Conservation (phyloP, 495 filamentous ascomycete species). For the Polyplosphaeria fusca region DNA sequence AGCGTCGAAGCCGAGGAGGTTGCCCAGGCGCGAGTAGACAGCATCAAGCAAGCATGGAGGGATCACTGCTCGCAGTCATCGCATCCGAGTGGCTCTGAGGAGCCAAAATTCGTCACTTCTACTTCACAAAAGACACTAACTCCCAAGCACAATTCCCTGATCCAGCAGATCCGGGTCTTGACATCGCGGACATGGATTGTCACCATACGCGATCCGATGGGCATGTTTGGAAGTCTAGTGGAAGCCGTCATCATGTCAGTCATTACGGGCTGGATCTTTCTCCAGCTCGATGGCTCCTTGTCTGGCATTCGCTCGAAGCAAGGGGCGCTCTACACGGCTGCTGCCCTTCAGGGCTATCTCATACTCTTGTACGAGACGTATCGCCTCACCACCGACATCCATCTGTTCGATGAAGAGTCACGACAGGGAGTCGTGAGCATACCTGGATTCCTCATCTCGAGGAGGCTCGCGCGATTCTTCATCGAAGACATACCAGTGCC, state of each 20-base stretch:
- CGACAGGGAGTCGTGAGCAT: conserved; percentile 68
- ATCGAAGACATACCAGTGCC: conserved; percentile 69
- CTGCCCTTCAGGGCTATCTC: conserved; percentile 68
- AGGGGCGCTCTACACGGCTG: conserved; percentile 64
- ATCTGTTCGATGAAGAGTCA: conserved; percentile 68
- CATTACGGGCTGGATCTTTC: conserved; percentile 69
- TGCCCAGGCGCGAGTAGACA: conserved; percentile 54
- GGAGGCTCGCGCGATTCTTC: conserved; percentile 60
- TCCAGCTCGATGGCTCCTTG: conserved; percentile 55
- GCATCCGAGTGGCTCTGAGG: not conserved
- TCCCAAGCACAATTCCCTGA: conserved; percentile 41
- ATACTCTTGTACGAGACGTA: conserved; percentile 71
- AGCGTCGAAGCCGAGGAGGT: conserved; percentile 57
- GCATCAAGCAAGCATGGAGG: conserved; percentile 55
- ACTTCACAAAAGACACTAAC: not conserved
- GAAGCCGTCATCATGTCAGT: conserved; percentile 65
- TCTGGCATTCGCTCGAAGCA: conserved; percentile 64
- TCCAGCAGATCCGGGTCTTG: conserved; percentile 59
- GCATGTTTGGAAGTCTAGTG: conserved; percentile 60
- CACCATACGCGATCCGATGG: conserved; percentile 69
- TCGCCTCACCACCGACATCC: conserved; percentile 65
- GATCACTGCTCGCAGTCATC: conserved; percentile 5
- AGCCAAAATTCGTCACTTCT: not conserved
- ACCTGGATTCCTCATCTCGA: conserved; percentile 60
- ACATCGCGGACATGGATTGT: conserved; percentile 63